These are phyloP conservation scores for Geotrichum citri-aurantii DNA, from an alignment of 1,139 yeast species.

Conservation along the genomic window DNA sequence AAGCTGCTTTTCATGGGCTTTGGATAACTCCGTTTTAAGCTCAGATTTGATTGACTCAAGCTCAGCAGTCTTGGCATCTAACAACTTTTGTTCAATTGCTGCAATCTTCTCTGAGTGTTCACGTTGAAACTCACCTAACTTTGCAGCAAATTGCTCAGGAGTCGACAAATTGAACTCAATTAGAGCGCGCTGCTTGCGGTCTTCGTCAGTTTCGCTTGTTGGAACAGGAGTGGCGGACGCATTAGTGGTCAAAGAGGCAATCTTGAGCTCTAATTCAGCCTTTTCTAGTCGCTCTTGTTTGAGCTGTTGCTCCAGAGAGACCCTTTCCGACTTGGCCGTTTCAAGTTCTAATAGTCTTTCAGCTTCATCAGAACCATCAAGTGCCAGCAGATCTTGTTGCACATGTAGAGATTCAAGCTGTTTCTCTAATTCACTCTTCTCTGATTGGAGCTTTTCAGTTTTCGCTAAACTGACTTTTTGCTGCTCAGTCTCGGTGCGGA, in stretches of 20 bases:
- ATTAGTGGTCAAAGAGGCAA: background rate
- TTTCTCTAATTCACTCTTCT: background rate
- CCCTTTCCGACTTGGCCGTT: background rate
- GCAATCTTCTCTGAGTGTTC: background rate
- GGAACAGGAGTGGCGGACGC: background rate
- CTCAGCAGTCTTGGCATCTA: constrained; percentile 20
- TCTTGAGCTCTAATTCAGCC: background rate
- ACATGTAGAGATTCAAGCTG: background rate
- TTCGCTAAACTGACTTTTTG: background rate
- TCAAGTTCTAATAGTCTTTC: background rate
- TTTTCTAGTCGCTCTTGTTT: background rate
- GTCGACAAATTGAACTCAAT: background rate
- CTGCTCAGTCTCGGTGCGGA: background rate
- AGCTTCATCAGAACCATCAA: background rate
- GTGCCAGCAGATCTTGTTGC: background rate
- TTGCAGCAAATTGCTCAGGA: background rate
- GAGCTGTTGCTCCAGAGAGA: background rate
- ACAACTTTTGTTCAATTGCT: constrained; percentile 9
- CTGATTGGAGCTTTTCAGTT: background rate
- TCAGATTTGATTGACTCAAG: constrained; percentile 20
- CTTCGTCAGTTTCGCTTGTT: background rate
- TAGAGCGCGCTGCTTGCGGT: background rate
- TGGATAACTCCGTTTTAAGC: constrained; percentile 1
- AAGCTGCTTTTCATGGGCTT: constrained; percentile 10
- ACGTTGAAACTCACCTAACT: background rate